Percentiles rank a stretch among this genome's conserved stretches.
Conservation (phyloP, 768 basidiomycete species). For the Cubamyces sp. region DNA sequence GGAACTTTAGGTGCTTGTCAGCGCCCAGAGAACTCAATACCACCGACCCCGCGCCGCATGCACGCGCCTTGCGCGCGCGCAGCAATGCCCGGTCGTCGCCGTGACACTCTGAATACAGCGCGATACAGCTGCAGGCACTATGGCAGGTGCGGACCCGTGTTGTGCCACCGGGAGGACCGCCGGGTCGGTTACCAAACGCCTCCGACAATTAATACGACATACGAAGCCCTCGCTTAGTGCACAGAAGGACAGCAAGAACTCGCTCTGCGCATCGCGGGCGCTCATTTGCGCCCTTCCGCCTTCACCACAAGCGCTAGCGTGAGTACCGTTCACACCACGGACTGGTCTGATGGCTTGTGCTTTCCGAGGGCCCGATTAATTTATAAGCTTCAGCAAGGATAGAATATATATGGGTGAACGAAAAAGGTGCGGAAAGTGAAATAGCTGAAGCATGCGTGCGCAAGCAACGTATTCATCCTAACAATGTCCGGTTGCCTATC, state of each 20-base stretch:
- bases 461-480: constrained; percentile 24
- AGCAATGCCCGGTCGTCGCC: no score
- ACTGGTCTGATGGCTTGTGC: background rate
- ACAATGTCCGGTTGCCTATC: constrained; percentile 18
- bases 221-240: background rate
- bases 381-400: constrained; percentile 27
- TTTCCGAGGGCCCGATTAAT: constrained; percentile 22
- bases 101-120: no score
- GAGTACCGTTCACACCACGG: background rate
- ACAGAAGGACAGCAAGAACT: background rate
- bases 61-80: no score
- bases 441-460: constrained; percentile 20
- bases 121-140: no score
- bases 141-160: no score
- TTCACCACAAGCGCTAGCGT: no score
- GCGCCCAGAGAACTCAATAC: no score
- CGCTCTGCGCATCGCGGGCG: background rate
- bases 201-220: background rate
- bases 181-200: no score
- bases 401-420: constrained; percentile 21
- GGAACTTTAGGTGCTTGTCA: no score
- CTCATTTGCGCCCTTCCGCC: no score
- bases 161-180: no score
- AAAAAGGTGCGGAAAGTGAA: constrained; percentile 9
- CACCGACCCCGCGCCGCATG: no score